Evolutionary conservation across 2,329 filamentous ascomycete species (phyloP), one percentile per base, ranked within the genome.

Genomic region (Rutstroemia sydowiana): DNA sequence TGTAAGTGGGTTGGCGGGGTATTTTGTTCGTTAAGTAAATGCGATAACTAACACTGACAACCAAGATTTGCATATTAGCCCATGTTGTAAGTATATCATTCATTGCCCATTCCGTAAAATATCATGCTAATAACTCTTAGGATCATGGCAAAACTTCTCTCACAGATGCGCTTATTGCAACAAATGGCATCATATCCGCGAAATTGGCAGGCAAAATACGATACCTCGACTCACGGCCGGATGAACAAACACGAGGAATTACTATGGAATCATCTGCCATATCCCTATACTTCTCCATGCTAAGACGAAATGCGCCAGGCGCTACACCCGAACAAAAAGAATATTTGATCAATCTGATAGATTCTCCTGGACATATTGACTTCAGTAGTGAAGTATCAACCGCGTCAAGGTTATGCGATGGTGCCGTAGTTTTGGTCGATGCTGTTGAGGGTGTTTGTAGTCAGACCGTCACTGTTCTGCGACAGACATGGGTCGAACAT

Each of bases 231-330:
- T 98, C 93, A 61, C 88, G 93, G 76, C 77, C 87, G 63, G 93
- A 98, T 73, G 93, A 98, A 75, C 93, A 98, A 80, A 93, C 98
- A 74, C 91, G 93, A 85, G 90, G 93, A 84, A 96, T 98, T 70
- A 98, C 93, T 68, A 98, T 98, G 85, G 98, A 98, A 86, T 98
- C 93, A 54, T 98, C 93, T 59, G 93, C 95, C 75, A 98, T 98
- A 78, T 97, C 95, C 65, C 84, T 98, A 70, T 98, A 93, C 77
- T 90, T 88, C 70, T 78, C 84, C 67, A 83, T 98, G 63, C 75
- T 79, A 57, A 83, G 87, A 64, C 76, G 80, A 45, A 92, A 96
- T 55, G 93, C 97, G 70, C 70, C 96, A 63, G 95, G 95, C 84
- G 93, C 98, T 71, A 90, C 97, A 65, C 85, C 87, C 63, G 83